phyloP scores from a whole-genome alignment of 2,329 filamentous ascomycete species.

The Rutstroemia sp. region DNA sequence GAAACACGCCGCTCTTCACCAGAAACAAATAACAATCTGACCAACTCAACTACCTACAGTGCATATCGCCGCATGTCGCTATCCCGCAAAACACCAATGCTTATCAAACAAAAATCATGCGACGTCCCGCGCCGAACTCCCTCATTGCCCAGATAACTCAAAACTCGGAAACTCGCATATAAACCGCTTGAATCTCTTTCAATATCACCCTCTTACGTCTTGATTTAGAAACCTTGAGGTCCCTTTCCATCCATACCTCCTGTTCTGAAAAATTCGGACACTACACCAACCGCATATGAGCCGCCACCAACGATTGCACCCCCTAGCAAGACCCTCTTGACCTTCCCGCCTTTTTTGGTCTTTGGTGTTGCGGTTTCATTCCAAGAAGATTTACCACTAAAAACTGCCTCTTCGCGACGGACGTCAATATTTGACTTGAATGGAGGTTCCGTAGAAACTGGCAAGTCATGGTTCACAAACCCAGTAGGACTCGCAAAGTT shows the following conservation, averaged over 20 bases:
- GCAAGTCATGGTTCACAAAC: conserved; percentile 53
- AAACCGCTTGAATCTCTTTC: background rate
- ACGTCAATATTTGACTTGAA: conserved; percentile 39
- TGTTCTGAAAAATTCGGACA: conserved; percentile 49
- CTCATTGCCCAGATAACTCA: background rate
- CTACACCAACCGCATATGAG: conserved; percentile 50
- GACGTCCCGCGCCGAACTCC: background rate
- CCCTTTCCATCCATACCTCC: conserved; percentile 38
- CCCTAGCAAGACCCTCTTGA: conserved; percentile 43
- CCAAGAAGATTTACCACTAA: conserved; percentile 34
- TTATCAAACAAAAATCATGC: background rate
- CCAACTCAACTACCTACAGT: background rate
- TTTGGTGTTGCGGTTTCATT: conserved; percentile 18
- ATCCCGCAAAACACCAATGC: conserved; percentile 5
- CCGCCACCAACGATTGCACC: conserved; percentile 47
- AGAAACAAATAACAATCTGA: background rate
- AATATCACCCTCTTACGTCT: background rate
- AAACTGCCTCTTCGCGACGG: conserved; percentile 40
- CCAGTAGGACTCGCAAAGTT: conserved; percentile 58
- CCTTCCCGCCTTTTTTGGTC: conserved; percentile 34
- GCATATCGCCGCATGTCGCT: conserved; percentile 3
- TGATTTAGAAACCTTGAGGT: conserved; percentile 20
- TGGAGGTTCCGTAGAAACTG: conserved; percentile 30
- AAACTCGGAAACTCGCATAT: background rate
- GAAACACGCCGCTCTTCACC: background rate